Conservation (phyloP, 2,329 filamentous ascomycete genomes). For the Xylogone sp. region DNA sequence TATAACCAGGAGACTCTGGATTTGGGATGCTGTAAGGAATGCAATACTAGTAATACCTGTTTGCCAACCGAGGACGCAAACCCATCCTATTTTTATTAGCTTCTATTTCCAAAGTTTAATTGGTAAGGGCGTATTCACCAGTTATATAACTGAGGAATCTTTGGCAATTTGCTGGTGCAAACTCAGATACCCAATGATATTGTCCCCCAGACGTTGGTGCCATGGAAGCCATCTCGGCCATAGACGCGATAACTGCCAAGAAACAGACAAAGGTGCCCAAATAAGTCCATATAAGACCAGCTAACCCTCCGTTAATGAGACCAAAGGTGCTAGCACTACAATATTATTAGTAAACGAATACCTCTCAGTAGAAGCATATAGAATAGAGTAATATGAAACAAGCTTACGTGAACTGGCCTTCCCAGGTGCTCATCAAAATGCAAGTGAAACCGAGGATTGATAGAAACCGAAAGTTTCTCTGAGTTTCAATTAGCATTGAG, state of each 20-base stretch:
- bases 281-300: conserved; percentile 37
- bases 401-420: conserved; percentile 30
- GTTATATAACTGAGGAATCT: conserved; percentile 51
- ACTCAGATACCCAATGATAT: conserved; percentile 55
- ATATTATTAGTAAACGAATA: background rate
- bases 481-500: conserved; percentile 2
- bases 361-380: too few relatives aligned
- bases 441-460: conserved; percentile 41
- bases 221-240: conserved; percentile 22
- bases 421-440: conserved; percentile 39
- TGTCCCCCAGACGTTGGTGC: conserved; percentile 54
- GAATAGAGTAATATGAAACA: background rate
- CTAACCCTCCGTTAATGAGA: conserved; percentile 21
- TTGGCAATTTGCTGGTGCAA: conserved; percentile 41
- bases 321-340: conserved; percentile 28
- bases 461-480: conserved; percentile 41
- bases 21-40: conserved; percentile 38
- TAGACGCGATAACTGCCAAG: conserved; percentile 12
- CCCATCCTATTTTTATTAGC: conserved; percentile 34
- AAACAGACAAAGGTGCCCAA: conserved; percentile 30
- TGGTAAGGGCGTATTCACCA: conserved; percentile 23
- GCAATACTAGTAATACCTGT: conserved; percentile 33
- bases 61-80: conserved; percentile 42
- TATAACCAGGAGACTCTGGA: conserved; percentile 34
- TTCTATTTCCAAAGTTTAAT: background rate